These are phyloP conservation scores for Phlebopus sp. DNA, from an alignment of 1,284 basidiomycete genomes.

Conservation along the genomic window DNA sequence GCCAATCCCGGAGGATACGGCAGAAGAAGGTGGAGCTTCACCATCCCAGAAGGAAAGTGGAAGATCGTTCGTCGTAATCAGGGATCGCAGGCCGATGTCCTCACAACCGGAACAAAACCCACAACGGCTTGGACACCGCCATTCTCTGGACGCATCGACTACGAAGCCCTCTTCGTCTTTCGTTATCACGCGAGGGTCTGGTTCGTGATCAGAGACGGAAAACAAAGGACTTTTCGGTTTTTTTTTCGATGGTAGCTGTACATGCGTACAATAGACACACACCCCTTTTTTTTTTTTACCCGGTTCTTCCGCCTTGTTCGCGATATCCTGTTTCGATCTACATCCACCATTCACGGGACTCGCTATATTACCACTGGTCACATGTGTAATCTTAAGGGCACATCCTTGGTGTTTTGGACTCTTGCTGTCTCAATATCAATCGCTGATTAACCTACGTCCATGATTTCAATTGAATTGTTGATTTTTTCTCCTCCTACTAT, in stretches of 20 bases:
- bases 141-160: constrained; percentile 31
- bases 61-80: constrained; percentile 69
- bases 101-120: constrained; percentile 28
- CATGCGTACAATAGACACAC: constrained; percentile 13
- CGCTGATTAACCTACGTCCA: constrained; percentile 17
- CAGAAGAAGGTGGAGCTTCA: constrained; percentile 35
- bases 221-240: constrained; percentile 1
- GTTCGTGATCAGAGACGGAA: constrained; percentile 17
- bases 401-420: constrained; percentile 22
- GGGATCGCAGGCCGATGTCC: constrained; percentile 46
- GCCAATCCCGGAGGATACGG: constrained; percentile 27
- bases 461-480: constrained; percentile 3
- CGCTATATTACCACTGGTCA: constrained; percentile 24
- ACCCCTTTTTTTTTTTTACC: constrained; percentile 3
- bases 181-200: constrained; percentile 29
- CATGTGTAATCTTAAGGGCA: constrained; percentile 32
- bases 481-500: background rate
- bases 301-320: constrained; percentile 8
- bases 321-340: constrained; percentile 20
- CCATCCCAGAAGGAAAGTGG: constrained; percentile 26
- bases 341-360: constrained; percentile 16
- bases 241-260: constrained; percentile 12
- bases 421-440: constrained; percentile 11
- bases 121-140: constrained; percentile 21
- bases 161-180: constrained; percentile 29